Evolutionary conservation across 768 basidiomycete species (phyloP).

Genomic region (Lanmaoa rubissima): DNA sequence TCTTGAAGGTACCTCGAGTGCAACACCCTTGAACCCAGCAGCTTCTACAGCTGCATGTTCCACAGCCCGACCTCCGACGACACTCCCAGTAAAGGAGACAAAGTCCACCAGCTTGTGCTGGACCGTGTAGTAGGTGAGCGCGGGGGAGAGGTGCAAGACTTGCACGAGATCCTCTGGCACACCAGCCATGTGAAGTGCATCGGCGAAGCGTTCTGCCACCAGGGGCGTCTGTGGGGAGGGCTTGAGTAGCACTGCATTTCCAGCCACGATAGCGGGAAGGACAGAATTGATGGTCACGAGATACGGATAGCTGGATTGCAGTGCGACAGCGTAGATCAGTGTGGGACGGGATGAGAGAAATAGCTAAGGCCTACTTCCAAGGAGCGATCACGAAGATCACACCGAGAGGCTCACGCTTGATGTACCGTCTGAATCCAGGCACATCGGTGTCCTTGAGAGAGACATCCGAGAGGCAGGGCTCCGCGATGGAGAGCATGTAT

Average conservation of each 20-base stretch:
- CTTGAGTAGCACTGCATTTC: slow-evolving; percentile 90
- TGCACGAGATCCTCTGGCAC: slow-evolving; percentile 74
- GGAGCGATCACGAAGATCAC: slow-evolving; percentile 86
- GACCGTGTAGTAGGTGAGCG: slow-evolving; percentile 57
- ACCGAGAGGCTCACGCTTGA: slow-evolving; percentile 81
- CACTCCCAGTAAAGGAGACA: slow-evolving; percentile 89
- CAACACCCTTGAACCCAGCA: slow-evolving; percentile 80
- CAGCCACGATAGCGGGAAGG: slow-evolving; percentile 86
- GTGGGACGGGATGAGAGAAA: neutral
- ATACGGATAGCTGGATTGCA: slow-evolving; percentile 69
- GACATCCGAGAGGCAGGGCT: slow-evolving; percentile 69
- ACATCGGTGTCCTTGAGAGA: slow-evolving; percentile 73
- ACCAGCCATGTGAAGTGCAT: slow-evolving; percentile 70
- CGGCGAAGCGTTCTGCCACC: slow-evolving; percentile 75
- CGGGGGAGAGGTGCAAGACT: slow-evolving; percentile 69
- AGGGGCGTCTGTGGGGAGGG: slow-evolving; percentile 96
- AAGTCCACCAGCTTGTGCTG: slow-evolving; percentile 71
- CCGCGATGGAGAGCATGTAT: slow-evolving; percentile 85
- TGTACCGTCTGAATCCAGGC: slow-evolving; percentile 80
- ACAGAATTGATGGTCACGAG: slow-evolving; percentile 89
- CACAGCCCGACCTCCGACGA: slow-evolving; percentile 72
- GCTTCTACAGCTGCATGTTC: slow-evolving; percentile 66
- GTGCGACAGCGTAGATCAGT: neutral
- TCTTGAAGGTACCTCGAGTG: slow-evolving; percentile 59
- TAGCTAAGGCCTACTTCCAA: slow-evolving; percentile 70